phyloP scores from a whole-genome alignment of 257 asterid species.

The Gentiana macrophylla region DNA sequence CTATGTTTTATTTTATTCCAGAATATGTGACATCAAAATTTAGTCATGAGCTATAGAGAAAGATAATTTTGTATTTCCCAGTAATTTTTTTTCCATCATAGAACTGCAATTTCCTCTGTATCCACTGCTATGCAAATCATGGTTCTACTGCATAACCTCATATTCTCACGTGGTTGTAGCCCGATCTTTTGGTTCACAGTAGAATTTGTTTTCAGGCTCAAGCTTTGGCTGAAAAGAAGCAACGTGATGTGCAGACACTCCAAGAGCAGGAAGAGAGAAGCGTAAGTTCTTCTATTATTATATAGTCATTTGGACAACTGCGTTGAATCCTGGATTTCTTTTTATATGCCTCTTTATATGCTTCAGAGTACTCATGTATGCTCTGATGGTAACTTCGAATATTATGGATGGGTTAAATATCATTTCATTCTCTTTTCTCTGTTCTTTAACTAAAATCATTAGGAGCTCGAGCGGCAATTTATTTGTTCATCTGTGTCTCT shows the following conservation, averaged over 20 bases:
- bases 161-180: too few relatives aligned
- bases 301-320: neutral
- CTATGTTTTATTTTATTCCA: too few relatives aligned
- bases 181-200: neutral
- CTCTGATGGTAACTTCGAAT: neutral
- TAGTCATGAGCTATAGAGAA: too few relatives aligned
- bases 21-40: too few relatives aligned
- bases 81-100: too few relatives aligned
- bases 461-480: neutral
- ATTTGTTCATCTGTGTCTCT: neutral
- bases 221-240: slow-evolving; percentile 84
- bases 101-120: too few relatives aligned
- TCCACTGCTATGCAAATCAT: too few relatives aligned
- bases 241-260: slow-evolving; percentile 73
- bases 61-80: too few relatives aligned
- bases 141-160: too few relatives aligned
- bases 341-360: neutral
- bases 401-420: neutral
- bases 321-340: neutral
- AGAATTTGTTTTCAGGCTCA: slow-evolving; percentile 45
- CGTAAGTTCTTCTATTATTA: slow-evolving; percentile 37
- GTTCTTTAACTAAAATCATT: neutral
- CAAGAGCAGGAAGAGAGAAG: slow-evolving; percentile 76
- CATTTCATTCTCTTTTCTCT: too few relatives aligned
- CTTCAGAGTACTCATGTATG: neutral